phyloP scores from a whole-genome alignment of 2,329 filamentous ascomycete genomes.

The Trichoderma guizhouense region DNA sequence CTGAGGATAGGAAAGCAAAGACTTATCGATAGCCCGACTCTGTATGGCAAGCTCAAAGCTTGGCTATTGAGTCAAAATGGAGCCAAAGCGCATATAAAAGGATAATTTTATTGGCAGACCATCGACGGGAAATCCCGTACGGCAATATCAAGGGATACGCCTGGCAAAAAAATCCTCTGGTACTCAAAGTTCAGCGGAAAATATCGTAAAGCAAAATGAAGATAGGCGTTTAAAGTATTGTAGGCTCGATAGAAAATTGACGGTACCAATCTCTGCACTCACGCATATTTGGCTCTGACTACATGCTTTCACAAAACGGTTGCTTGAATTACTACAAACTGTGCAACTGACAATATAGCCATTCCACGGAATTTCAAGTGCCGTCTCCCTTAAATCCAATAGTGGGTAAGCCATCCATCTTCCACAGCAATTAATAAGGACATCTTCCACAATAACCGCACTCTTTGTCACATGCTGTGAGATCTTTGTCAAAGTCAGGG shows the following conservation, averaged over 20 bases:
- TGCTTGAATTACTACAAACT: background rate
- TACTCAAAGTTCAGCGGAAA: background rate
- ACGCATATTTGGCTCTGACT: too few species aligned
- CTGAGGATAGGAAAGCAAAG: background rate
- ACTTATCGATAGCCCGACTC: background rate
- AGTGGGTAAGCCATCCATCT: background rate
- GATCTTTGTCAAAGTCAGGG: background rate
- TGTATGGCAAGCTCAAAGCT: background rate
- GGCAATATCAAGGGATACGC: too few species aligned
- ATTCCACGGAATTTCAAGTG: background rate
- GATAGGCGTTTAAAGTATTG: accelerated
- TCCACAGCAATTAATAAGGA: background rate
- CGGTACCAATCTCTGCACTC: background rate
- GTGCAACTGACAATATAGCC: background rate
- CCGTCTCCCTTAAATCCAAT: background rate
- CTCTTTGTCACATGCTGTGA: background rate
- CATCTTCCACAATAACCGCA: background rate
- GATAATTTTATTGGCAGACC: background rate
- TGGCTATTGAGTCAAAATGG: background rate
- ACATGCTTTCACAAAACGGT: too few species aligned
- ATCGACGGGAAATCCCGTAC: background rate
- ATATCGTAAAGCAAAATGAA: background rate
- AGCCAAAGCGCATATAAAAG: background rate
- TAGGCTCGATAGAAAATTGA: background rate
- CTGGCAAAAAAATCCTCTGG: background rate